A percentile compares a stretch with the other conserved stretches of the same genome.
phyloP scores from a whole-genome alignment of 768 basidiomycete genomes.

The Mycena albidolilacea region DNA sequence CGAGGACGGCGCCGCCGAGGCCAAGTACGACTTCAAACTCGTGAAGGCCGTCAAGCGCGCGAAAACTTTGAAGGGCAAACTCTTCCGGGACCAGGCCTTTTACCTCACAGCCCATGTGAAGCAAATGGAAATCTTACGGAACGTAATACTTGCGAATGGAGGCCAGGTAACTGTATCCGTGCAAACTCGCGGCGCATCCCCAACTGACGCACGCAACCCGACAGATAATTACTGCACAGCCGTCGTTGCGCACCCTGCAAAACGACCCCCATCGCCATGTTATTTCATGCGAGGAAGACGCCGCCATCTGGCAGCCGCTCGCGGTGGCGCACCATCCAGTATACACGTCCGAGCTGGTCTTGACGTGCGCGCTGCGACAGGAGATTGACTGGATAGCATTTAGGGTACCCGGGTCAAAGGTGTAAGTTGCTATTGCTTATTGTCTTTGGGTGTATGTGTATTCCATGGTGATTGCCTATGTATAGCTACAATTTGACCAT shows the following conservation, averaged over 20 bases:
- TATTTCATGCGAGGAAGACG: slow-evolving; percentile 78
- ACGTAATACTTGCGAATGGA: slow-evolving; percentile 78
- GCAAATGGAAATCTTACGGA: slow-evolving; percentile 72
- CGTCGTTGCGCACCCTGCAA: slow-evolving; percentile 68
- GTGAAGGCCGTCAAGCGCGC: slow-evolving; percentile 72
- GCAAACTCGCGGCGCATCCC: background rate
- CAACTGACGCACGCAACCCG: slow-evolving; percentile 5
- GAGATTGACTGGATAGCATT: slow-evolving; percentile 73
- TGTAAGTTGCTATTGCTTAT: background rate
- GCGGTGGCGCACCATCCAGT: slow-evolving; percentile 63
- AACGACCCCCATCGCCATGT: slow-evolving; percentile 68
- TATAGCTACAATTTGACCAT: background rate
- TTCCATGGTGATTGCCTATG: background rate
- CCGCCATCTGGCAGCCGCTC: slow-evolving; percentile 76
- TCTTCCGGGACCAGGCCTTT: slow-evolving; percentile 78
- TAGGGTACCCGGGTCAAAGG: slow-evolving; percentile 14
- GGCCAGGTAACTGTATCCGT: slow-evolving; percentile 69
- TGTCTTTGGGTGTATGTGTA: background rate
- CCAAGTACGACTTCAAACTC: slow-evolving; percentile 76
- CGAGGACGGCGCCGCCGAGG: slow-evolving; percentile 72
- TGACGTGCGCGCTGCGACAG: slow-evolving; percentile 76
- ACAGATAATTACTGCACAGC: slow-evolving; percentile 58
- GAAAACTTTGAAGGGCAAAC: slow-evolving; percentile 61
- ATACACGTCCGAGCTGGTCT: slow-evolving; percentile 77
- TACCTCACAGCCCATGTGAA: slow-evolving; percentile 78